Evolutionary conservation across 1,284 basidiomycete species (phyloP), one percentile per base, ranked within the genome.

Genomic region (Malassezia psittaci): DNA sequence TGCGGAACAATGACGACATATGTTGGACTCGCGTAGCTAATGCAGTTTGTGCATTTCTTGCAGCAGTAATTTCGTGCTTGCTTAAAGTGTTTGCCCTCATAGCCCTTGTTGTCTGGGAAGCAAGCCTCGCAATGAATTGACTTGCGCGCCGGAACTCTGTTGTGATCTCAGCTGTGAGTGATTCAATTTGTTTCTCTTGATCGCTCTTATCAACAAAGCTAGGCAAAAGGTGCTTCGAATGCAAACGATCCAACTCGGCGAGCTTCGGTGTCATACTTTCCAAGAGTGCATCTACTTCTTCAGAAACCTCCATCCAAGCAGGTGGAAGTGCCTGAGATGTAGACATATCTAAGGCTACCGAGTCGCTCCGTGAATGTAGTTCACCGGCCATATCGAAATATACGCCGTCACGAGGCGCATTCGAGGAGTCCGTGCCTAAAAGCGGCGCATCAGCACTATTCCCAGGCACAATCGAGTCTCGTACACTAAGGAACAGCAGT

Each of bases 41-140:
- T 11, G 86, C 91, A 33, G 90, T 84, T 76, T 98, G 93, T n/a
- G 96, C 89, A 72, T 99, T 99, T 77, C 88, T 86, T 1, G 90
- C 84, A 49, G 86, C 79, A 38, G 60, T 54, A 21, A 64, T 57
- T 44, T 74, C 60, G 12, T 56, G 52, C 69, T 67, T 21, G 59
- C 64, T 64, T n/a, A 59, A 45, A n/a, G 29, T 12, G 12, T 45
- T 15, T 0, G 47, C 34, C 2, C 56, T 63, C 71, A 79, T 76
- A 59, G 77, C 51, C n/a, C 64, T 56, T 81, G 81, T 50, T 1
- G 66, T 71, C 18, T 58, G 64, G 8, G 59, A 46, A 4, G 69
- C 64, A 5, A 73, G 54, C 3, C 54, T 50, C 1, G 66, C 56
- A 10, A 74, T 65, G 8, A 66, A 53, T 32, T 63, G 48, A 2